These are phyloP conservation scores for Castanopsis chinensis DNA, from an alignment of 306 rosid species.

Conservation along the genomic window DNA sequence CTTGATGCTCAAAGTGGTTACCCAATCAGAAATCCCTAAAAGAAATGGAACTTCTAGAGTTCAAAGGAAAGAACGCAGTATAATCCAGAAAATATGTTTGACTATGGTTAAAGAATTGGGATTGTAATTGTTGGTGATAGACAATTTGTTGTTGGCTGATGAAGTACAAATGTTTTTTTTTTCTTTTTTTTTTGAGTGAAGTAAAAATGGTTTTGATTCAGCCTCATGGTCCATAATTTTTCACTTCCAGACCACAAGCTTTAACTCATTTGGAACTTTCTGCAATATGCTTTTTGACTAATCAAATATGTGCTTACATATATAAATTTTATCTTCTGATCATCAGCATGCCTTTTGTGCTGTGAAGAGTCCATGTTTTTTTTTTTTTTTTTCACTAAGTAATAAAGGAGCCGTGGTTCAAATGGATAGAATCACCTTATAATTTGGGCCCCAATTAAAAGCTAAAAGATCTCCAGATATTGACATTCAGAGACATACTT, in stretches of 20 bases:
- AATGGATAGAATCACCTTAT: too few relatives aligned
- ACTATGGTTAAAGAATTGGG: not conserved
- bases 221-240: not conserved
- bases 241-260: not conserved
- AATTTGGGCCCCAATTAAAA: too few relatives aligned
- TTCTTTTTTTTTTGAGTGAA: too few relatives aligned
- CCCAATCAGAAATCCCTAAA: not conserved
- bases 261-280: not conserved
- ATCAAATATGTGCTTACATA: not conserved
- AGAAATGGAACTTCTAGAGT: conserved; percentile 10
- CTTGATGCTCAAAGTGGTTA: conserved; percentile 34
- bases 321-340: too few relatives aligned
- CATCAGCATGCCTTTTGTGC: too few relatives aligned
- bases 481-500: too few relatives aligned
- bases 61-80: conserved; percentile 27
- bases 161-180: not conserved
- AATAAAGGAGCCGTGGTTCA: too few relatives aligned
- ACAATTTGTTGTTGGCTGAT: conserved; percentile 26
- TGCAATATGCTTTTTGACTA: not conserved
- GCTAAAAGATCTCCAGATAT: too few relatives aligned
- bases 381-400: too few relatives aligned
- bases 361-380: too few relatives aligned
- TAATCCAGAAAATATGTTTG: not conserved
- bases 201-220: not conserved
- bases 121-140: conserved; percentile 20